Conservation (phyloP, 2,329 filamentous ascomycete species). For the Apiospora saccharicola region DNA sequence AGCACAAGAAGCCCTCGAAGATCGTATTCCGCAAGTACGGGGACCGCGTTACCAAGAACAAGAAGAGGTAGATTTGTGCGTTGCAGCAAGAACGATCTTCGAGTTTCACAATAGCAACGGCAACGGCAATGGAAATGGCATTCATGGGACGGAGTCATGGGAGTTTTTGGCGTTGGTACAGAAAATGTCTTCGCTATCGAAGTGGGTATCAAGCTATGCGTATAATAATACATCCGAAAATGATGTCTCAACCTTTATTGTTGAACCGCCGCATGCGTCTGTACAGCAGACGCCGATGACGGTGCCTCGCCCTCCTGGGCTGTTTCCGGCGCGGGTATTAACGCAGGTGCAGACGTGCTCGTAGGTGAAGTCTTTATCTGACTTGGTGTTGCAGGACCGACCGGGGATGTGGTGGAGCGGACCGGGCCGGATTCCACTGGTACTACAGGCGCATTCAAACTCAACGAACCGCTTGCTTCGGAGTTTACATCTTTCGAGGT, state of each 20-base stretch:
- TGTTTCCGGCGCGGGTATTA: not conserved
- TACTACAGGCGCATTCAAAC: not conserved
- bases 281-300: not conserved
- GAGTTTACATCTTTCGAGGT: not conserved
- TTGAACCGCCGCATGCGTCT: not conserved
- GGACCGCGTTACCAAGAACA: conserved; percentile 53
- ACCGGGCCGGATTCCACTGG: not conserved
- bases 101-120: conserved; percentile 23
- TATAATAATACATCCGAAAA: conserved; percentile 14
- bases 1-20: conserved; percentile 62
- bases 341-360: not conserved
- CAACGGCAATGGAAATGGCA: conserved; percentile 2
- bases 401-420: not conserved
- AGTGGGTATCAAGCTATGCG: conserved; percentile 14
- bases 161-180: conserved; percentile 24
- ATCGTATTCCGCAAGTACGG: conserved; percentile 69
- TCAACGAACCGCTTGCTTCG: not conserved
- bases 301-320: not conserved
- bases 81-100: conserved; percentile 35
- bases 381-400: not conserved
- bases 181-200: conserved; percentile 21
- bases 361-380: not conserved
- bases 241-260: conserved; percentile 4
- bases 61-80: conserved; percentile 46
- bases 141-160: conserved; percentile 23